These are phyloP conservation scores for Leccinum broughii DNA, from an alignment of 768 basidiomycete genomes.

Conservation along the genomic window DNA sequence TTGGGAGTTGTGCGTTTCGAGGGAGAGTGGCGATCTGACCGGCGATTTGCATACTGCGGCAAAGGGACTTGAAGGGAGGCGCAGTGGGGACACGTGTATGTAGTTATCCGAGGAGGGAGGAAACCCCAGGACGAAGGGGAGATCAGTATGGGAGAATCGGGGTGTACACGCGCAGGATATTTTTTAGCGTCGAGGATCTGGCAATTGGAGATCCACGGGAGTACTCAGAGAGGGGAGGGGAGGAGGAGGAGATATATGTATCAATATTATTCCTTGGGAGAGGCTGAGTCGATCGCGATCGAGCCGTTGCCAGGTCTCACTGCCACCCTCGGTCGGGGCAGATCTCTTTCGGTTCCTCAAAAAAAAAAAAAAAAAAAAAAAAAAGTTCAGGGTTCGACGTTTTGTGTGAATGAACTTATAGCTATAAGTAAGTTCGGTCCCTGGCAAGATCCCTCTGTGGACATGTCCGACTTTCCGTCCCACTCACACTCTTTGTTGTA, in stretches of 20 bases:
- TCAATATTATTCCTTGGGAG: neutral
- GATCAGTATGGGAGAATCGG: neutral
- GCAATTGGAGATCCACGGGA: slow-evolving; percentile 7
- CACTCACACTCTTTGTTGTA: slow-evolving; percentile 31
- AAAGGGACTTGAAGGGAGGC: neutral
- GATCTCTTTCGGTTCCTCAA: neutral
- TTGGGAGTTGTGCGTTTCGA: neutral
- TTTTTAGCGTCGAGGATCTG: slow-evolving; percentile 10
- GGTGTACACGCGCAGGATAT: neutral
- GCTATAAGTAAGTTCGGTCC: slow-evolving; percentile 21
- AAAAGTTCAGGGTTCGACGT: slow-evolving; percentile 21
- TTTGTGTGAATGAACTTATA: slow-evolving; percentile 25
- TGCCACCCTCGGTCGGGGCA: slow-evolving; percentile 2
- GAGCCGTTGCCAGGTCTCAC: slow-evolving; percentile 1
- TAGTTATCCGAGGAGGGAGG: slow-evolving; percentile 9
- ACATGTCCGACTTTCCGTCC: slow-evolving; percentile 31
- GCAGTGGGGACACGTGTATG: slow-evolving; percentile 7
- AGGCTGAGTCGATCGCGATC: neutral
- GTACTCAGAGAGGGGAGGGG: neutral
- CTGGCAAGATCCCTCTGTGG: neutral
- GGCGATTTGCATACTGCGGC: neutral
- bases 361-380: neutral
- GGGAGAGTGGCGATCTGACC: neutral
- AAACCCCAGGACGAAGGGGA: neutral
- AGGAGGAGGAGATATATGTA: neutral